Conservation (phyloP, 2,329 filamentous ascomycete genomes). For the Calonectria honghensis region DNA sequence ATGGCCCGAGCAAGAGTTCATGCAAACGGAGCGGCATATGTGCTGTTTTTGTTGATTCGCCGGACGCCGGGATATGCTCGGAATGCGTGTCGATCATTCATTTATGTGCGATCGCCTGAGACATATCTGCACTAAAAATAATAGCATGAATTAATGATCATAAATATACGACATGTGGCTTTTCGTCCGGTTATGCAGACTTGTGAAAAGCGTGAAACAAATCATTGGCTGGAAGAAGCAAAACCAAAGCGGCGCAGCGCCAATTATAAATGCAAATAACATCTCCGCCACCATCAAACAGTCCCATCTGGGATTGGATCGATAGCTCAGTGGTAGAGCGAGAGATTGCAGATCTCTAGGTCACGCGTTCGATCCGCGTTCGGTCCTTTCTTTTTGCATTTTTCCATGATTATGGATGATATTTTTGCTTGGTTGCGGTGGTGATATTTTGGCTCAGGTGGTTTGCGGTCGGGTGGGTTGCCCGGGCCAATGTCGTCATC, state of each 20-base stretch:
- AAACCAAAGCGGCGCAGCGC: background rate
- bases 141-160: background rate
- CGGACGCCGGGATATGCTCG: background rate
- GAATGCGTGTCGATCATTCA: background rate
- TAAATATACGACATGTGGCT: background rate
- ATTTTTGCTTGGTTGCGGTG: background rate
- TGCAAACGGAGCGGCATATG: background rate
- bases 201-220: background rate
- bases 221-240: background rate
- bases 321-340: conserved; percentile 40
- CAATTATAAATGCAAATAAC: background rate
- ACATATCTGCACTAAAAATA: background rate
- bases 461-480: background rate
- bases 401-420: background rate
- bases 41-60: background rate
- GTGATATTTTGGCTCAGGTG: background rate
- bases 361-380: conserved; percentile 34
- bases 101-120: background rate
- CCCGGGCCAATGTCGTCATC: background rate
- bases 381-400: conserved; percentile 31
- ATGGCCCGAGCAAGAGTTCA: background rate
- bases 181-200: background rate
- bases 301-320: conserved; percentile 1
- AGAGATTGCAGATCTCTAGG: conserved; percentile 34
- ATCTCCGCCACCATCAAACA: background rate